phyloP scores from a whole-genome alignment of 371 early-diverging fungal species.

The Umbelopsis sp. region DNA sequence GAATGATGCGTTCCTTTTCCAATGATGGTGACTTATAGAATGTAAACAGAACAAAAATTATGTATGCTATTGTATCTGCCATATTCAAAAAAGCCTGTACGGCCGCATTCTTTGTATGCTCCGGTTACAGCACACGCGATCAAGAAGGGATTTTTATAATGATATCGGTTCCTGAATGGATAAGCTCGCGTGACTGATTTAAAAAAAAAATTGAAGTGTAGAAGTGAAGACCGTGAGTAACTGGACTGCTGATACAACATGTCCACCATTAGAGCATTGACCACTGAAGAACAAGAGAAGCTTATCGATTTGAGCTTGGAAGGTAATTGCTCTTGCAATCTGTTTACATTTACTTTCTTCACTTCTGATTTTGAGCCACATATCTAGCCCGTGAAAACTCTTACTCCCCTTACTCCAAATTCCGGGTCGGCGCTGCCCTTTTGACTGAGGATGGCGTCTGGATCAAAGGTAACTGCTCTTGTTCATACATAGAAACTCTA shows the following conservation, averaged over 20 bases:
- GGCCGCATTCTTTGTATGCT: not conserved
- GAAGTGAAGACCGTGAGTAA: not conserved
- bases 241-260: not conserved
- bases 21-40: not conserved
- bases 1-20: not conserved
- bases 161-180: not conserved
- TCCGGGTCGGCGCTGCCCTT: conserved; percentile 82
- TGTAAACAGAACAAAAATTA: not conserved
- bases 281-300: conserved; percentile 14
- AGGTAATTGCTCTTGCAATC: not conserved
- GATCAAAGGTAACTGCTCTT: conserved; percentile 51
- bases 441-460: conserved; percentile 65
- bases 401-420: conserved; percentile 86
- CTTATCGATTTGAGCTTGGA: conserved; percentile 19
- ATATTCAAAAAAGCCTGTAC: not conserved
- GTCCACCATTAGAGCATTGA: not conserved
- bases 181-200: conserved; percentile 1
- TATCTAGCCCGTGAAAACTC: conserved; percentile 53
- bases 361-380: not conserved
- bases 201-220: not conserved
- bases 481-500: not conserved
- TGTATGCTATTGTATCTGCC: not conserved
- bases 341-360: conserved; percentile 8
- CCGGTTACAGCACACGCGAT: no score
- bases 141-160: not conserved